Evolutionary conservation across 192 early-diverging fungal species (phyloP).

Genomic region (Rhizophagus prolifer): DNA sequence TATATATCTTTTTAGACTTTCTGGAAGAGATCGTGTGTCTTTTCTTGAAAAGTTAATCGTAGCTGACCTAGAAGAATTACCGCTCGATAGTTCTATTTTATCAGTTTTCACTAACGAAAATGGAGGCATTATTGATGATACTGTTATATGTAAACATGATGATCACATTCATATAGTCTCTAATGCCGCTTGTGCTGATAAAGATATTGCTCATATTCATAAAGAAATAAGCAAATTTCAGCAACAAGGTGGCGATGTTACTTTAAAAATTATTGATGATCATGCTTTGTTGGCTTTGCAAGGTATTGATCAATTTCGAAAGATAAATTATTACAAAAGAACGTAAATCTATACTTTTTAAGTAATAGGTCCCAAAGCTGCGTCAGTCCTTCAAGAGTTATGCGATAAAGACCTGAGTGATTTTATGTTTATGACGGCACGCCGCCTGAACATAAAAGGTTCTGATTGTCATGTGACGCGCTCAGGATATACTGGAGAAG

Average conservation of each 20-base stretch:
- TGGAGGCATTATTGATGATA: conserved; percentile 98
- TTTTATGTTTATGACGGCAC: conserved; percentile 89
- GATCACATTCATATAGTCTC: conserved; percentile 88
- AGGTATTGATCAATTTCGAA: conserved; percentile 41
- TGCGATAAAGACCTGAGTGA: conserved; percentile 60
- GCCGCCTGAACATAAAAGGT: conserved; percentile 70
- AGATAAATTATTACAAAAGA: not conserved
- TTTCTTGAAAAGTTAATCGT: conserved; percentile 91
- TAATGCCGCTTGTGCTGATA: conserved; percentile 96
- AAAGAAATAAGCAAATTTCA: conserved; percentile 77
- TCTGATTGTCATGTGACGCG: conserved; percentile 86
- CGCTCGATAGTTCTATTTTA: conserved; percentile 76
- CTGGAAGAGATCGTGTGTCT: conserved; percentile 80
- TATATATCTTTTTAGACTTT: conserved; percentile 52
- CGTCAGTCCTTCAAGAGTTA: conserved; percentile 62
- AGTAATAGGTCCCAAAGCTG: conserved; percentile 66
- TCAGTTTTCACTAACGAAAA: conserved; percentile 95
- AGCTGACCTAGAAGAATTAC: conserved; percentile 80
- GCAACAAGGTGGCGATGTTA: conserved; percentile 86
- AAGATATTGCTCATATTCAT: conserved; percentile 90
- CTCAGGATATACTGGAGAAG: conserved; percentile 98
- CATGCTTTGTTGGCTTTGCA: conserved; percentile 90
- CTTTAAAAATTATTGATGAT: conserved; percentile 83
- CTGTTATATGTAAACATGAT: conserved; percentile 87
- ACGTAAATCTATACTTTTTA: not conserved